Evolutionary conservation across 768 basidiomycete genomes (phyloP).

Genomic region (Phanerodontia chrysosporium): DNA sequence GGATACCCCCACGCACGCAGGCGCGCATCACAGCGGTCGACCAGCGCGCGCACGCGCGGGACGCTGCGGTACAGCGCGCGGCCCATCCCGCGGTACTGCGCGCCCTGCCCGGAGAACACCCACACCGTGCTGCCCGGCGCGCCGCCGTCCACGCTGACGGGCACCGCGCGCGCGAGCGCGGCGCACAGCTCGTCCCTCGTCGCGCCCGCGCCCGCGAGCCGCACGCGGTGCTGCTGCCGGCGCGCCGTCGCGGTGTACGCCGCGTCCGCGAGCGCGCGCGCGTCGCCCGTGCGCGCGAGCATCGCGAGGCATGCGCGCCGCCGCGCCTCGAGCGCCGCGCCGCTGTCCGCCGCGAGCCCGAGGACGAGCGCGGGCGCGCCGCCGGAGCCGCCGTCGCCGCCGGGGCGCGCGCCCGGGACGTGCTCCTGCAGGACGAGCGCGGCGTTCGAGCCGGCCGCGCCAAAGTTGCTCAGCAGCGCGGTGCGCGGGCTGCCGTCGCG

Average conservation of each 20-base stretch:
- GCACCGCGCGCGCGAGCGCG: constrained; percentile 35
- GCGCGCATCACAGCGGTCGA: constrained; percentile 56
- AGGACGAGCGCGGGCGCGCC: constrained; percentile 36
- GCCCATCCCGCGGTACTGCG: constrained; percentile 67
- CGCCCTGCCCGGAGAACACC: constrained; percentile 73
- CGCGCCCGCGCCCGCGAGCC: constrained; percentile 45
- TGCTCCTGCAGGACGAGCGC: constrained; percentile 40
- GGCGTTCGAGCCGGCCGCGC: constrained; percentile 69
- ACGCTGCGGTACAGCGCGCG: constrained; percentile 52
- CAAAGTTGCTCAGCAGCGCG: constrained; percentile 72
- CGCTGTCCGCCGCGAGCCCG: constrained; percentile 60
- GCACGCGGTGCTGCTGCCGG: constrained; percentile 49
- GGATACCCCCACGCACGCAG: constrained; percentile 47
- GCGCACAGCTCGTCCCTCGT: constrained; percentile 42
- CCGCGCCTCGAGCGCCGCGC: constrained; percentile 41
- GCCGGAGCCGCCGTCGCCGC: not conserved
- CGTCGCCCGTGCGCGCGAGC: constrained; percentile 33
- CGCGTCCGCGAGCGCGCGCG: constrained; percentile 41
- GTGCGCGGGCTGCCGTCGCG: constrained; percentile 34
- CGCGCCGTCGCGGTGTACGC: constrained; percentile 69
- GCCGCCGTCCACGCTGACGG: constrained; percentile 26
- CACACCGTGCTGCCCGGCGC: constrained; percentile 42
- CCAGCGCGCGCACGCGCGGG: too few relatives aligned
- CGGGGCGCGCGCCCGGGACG: too few relatives aligned
- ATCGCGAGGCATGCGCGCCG: constrained; percentile 44